These are phyloP conservation scores for Arabidopsis lyrata DNA, from an alignment of 441 rosid species.

Conservation along the genomic window DNA sequence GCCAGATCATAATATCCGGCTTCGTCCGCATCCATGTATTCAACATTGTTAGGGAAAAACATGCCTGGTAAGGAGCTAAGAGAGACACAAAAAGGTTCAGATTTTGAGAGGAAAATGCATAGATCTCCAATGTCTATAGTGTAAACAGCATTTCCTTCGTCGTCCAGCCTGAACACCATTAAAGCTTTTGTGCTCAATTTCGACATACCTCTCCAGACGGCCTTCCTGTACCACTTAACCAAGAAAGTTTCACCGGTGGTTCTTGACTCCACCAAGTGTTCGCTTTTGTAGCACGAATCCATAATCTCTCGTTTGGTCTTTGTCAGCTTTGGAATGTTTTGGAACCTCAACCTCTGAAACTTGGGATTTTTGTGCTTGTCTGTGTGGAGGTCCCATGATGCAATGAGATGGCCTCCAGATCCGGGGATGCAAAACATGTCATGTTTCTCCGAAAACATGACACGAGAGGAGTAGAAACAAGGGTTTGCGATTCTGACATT, in stretches of 20 bases:
- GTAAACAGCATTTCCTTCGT: constrained; percentile 4
- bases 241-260: not conserved
- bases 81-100: constrained; percentile 1
- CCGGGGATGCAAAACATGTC: not conserved
- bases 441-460: not conserved
- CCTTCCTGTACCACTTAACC: not conserved
- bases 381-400: not conserved
- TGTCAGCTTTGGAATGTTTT: constrained; percentile 1
- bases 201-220: not conserved
- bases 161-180: constrained; percentile 13
- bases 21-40: not conserved
- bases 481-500: not conserved
- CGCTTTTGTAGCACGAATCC: constrained; percentile 5
- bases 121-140: constrained; percentile 28
- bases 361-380: not conserved
- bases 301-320: not conserved
- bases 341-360: not conserved
- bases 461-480: not conserved
- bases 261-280: constrained; percentile 5
- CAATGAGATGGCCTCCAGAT: not conserved
- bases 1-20: not conserved
- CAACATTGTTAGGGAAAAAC: not conserved
- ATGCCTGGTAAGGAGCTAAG: not conserved
- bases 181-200: not conserved
- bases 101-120: not conserved